phyloP scores from a whole-genome alignment of 2,329 filamentous ascomycete species.

The Ophiostoma montium region DNA sequence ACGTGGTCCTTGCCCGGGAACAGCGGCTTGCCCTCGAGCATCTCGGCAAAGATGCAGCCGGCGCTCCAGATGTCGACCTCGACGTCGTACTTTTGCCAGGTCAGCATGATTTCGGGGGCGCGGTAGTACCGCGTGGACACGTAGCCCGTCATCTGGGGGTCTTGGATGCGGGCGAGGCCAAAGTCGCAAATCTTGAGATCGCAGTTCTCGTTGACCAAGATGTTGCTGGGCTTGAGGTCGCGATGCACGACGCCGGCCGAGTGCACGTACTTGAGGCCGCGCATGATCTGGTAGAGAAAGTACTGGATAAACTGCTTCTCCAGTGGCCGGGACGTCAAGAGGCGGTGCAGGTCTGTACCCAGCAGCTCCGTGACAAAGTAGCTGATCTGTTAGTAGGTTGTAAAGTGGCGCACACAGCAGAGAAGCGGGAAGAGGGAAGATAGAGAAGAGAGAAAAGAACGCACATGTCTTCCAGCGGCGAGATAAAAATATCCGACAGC shows the following conservation, averaged over 20 bases:
- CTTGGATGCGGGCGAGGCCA: slow-evolving; percentile 90
- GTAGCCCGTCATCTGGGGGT: slow-evolving; percentile 98
- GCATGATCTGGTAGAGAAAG: slow-evolving; percentile 98
- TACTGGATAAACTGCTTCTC: slow-evolving; percentile 99
- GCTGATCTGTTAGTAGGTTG: slow-evolving; percentile 31
- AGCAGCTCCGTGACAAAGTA: slow-evolving; percentile 98
- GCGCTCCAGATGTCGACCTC: slow-evolving; percentile 99
- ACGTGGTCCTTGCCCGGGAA: slow-evolving; percentile 99
- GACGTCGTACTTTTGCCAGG: slow-evolving; percentile 99
- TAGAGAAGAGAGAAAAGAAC: neutral
- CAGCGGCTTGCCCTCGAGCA: slow-evolving; percentile 94
- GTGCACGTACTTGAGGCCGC: slow-evolving; percentile 97
- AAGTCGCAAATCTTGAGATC: slow-evolving; percentile 99
- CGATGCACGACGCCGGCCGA: slow-evolving; percentile 96
- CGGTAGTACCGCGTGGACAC: slow-evolving; percentile 98
- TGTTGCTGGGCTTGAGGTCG: slow-evolving; percentile 97
- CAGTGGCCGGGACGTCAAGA: slow-evolving; percentile 85
- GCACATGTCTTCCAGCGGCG: slow-evolving; percentile 87
- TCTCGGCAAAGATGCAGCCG: slow-evolving; percentile 97
- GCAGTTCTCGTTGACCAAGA: slow-evolving; percentile 98
- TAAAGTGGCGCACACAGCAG: too few relatives aligned
- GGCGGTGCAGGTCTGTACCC: slow-evolving; percentile 87
- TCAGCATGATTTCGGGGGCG: slow-evolving; percentile 98
- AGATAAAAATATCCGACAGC: slow-evolving; percentile 98
- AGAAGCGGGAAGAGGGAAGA: neutral